Percentiles rank a stretch among this genome's conserved stretches.
Conservation (phyloP, 2,329 filamentous ascomycete genomes). For the Cercospora sp. region DNA sequence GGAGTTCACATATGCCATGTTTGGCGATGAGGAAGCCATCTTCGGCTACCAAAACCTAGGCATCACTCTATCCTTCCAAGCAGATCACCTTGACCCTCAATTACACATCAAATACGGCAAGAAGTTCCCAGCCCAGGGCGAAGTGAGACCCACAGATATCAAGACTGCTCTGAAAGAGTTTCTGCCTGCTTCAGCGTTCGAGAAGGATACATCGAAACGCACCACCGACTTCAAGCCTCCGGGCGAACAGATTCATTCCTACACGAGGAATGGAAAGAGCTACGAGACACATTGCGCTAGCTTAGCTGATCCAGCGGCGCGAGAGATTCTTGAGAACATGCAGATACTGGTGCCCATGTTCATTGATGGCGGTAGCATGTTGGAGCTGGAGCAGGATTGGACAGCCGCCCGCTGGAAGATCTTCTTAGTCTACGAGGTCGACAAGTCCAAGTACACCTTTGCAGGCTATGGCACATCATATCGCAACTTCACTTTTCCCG, state of each 20-base stretch:
- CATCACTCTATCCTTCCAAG: conserved; percentile 69
- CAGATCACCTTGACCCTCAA: conserved; percentile 76
- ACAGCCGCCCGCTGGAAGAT: conserved; percentile 81
- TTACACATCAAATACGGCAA: conserved; percentile 69
- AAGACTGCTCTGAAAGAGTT: conserved; percentile 63
- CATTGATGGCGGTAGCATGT: conserved; percentile 86
- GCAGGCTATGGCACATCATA: conserved; percentile 90
- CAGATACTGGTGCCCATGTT: conserved; percentile 83
- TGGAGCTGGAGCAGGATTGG: conserved; percentile 71
- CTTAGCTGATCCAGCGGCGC: conserved; percentile 68
- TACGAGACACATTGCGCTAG: conserved; percentile 86
- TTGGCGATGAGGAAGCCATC: conserved; percentile 88
- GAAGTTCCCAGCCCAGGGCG: conserved; percentile 68
- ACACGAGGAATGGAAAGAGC: conserved; percentile 60
- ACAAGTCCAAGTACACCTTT: conserved; percentile 67
- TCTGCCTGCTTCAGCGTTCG: conserved; percentile 63
- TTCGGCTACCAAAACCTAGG: conserved; percentile 84
- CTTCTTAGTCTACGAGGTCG: conserved; percentile 65
- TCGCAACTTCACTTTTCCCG: conserved; percentile 62
- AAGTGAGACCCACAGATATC: conserved; percentile 69
- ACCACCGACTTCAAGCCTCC: conserved; percentile 66
- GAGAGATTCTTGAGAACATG: conserved; percentile 72
- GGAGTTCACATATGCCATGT: conserved; percentile 85
- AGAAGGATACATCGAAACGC: conserved; percentile 35
- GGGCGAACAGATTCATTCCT: conserved; percentile 67